These are phyloP conservation scores for Pyronema omphalodes DNA, from an alignment of 495 filamentous ascomycete genomes.

Conservation along the genomic window DNA sequence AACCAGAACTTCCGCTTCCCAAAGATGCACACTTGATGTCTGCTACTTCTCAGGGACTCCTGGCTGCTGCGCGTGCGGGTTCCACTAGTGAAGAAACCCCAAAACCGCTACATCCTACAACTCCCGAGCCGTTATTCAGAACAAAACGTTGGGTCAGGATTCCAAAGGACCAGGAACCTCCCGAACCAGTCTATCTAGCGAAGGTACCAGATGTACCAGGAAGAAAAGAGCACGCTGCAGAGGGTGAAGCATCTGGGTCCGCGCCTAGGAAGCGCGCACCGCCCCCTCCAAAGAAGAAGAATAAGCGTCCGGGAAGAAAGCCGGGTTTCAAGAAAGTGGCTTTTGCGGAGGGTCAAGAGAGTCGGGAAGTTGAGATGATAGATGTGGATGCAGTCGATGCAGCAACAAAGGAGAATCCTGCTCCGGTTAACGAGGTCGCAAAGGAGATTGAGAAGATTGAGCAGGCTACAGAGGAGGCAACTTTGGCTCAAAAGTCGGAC, in stretches of 20 bases:
- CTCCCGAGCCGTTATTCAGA: slow-evolving; percentile 38
- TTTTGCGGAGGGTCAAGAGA: slow-evolving; percentile 16
- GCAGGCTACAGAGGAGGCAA: background rate
- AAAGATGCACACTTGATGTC: slow-evolving; percentile 68
- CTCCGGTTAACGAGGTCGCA: slow-evolving; percentile 1
- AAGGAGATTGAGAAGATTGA: slow-evolving; percentile 4
- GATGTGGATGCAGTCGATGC: slow-evolving; percentile 13
- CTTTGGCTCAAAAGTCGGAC: background rate
- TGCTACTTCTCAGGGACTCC: slow-evolving; percentile 61
- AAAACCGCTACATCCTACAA: slow-evolving; percentile 30
- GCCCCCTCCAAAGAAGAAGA: slow-evolving; percentile 59
- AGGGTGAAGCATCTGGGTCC: slow-evolving; percentile 41
- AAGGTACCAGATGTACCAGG: slow-evolving; percentile 55
- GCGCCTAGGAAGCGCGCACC: slow-evolving; percentile 43
- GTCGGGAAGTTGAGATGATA: slow-evolving; percentile 10
- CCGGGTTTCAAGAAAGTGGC: slow-evolving; percentile 24
- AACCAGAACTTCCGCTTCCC: slow-evolving; percentile 54
- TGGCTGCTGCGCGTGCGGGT: slow-evolving; percentile 62
- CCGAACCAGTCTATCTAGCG: slow-evolving; percentile 64
- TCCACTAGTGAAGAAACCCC: slow-evolving; percentile 47
- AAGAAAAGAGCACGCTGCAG: slow-evolving; percentile 28
- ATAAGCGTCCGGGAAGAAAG: slow-evolving; percentile 22
- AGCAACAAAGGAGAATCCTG: slow-evolving; percentile 6
- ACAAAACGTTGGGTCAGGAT: slow-evolving; percentile 63
- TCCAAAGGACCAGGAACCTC: slow-evolving; percentile 59